These are phyloP conservation scores for Botrytis sinoallii DNA, from an alignment of 2,329 filamentous ascomycete species.

Conservation along the genomic window DNA sequence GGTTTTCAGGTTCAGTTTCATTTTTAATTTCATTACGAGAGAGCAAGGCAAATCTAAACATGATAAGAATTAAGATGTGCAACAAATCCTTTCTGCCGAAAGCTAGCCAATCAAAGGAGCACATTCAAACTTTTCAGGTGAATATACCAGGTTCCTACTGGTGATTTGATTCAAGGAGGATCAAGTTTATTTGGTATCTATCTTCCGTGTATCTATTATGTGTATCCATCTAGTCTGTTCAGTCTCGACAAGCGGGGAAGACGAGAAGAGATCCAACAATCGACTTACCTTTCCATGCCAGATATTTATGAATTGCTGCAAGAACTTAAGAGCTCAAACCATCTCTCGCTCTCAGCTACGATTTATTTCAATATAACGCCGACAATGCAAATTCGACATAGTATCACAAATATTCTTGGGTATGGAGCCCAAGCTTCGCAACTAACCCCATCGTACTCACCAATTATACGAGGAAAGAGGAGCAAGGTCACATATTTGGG, in stretches of 20 bases:
- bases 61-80: background rate
- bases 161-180: conserved; percentile 44
- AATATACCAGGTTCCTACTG: conserved; percentile 48
- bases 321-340: background rate
- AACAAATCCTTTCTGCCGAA: background rate
- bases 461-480: background rate
- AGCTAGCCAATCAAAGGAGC: background rate
- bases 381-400: background rate
- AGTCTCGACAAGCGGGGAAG: too few species aligned
- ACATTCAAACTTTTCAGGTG: conserved; percentile 40
- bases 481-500: background rate
- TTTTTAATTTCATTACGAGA: background rate
- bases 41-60: background rate
- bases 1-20: background rate
- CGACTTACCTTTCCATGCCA: background rate
- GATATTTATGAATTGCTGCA: background rate
- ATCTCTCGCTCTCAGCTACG: background rate
- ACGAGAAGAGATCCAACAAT: background rate
- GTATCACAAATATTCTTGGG: background rate
- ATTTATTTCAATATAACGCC: background rate
- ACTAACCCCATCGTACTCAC: background rate
- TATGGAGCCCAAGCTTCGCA: too few species aligned
- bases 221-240: background rate
- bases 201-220: conserved; percentile 2
- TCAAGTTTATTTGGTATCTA: conserved; percentile 45